A percentile compares a stretch with the other conserved stretches of the same genome.
Evolutionary conservation across 2,329 filamentous ascomycete genomes (phyloP).

Genomic region (Zymoseptoria brevis): DNA sequence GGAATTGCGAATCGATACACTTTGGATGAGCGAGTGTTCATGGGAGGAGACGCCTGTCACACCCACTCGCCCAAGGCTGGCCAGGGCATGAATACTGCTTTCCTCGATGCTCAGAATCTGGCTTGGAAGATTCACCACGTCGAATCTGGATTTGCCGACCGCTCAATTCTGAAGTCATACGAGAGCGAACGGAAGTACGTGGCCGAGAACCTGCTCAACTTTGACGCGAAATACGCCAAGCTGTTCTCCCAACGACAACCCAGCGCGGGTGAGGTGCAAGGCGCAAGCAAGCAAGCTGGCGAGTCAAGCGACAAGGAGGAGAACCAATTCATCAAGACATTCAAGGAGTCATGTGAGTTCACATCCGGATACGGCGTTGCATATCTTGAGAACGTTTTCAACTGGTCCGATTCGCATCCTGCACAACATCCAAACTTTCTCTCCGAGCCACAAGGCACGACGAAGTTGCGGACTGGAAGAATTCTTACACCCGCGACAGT

Average conservation of each 20-base stretch:
- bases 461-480: conserved; percentile 63
- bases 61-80: conserved; percentile 57
- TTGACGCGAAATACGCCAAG: conserved; percentile 83
- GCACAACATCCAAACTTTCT: conserved; percentile 64
- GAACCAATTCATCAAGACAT: conserved; percentile 79
- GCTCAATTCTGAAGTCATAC: conserved; percentile 72
- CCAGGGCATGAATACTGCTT: conserved; percentile 56
- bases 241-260: conserved; percentile 76
- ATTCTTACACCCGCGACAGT: conserved; percentile 73
- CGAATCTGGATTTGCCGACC: conserved; percentile 69
- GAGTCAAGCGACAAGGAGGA: conserved; percentile 41
- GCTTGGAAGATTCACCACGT: conserved; percentile 96
- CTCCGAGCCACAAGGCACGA: conserved; percentile 44
- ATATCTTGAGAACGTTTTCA: conserved; percentile 73
- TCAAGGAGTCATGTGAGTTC: conserved; percentile 87
- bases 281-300: conserved; percentile 49
- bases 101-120: conserved; percentile 66
- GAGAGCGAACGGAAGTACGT: conserved; percentile 78
- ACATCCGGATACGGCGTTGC: conserved; percentile 86
- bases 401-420: conserved; percentile 69
- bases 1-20: conserved; percentile 59
- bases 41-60: conserved; percentile 58
- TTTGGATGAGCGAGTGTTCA: conserved; percentile 56
- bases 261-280: conserved; percentile 62
- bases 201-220: conserved; percentile 74